Evolutionary conservation across 2,329 filamentous ascomycete genomes (phyloP).

Genomic region (Graphiopsis chlorocephala): DNA sequence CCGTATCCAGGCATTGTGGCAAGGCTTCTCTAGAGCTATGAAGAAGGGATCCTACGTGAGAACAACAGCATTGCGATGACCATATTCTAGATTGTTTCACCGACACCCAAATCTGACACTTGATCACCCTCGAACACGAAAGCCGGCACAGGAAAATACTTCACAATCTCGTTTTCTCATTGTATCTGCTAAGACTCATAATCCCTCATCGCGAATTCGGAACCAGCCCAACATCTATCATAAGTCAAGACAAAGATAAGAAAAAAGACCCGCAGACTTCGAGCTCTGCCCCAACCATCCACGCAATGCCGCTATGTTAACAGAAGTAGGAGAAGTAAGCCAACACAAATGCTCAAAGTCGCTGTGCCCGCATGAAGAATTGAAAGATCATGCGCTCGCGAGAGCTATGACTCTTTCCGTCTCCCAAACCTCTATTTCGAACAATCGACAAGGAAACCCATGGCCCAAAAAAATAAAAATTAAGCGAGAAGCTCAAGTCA

Average conservation of each 20-base stretch:
- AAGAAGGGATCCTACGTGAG: not conserved
- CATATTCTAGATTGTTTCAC: not conserved
- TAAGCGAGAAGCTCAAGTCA: not conserved
- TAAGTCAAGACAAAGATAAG: not conserved
- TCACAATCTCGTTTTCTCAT: not conserved
- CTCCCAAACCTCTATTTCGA: not conserved
- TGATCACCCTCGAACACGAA: not conserved
- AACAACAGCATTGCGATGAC: not conserved
- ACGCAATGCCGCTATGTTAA: conserved; percentile 3
- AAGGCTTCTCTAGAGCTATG: not conserved
- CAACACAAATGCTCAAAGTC: not conserved
- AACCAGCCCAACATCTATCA: conserved; percentile 2
- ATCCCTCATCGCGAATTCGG: not conserved
- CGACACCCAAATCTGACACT: not conserved
- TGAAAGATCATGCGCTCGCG: not conserved
- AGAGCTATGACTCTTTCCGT: not conserved
- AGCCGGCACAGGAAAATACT: not conserved
- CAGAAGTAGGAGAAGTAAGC: not conserved
- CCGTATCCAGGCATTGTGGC: not conserved
- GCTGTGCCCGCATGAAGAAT: not conserved
- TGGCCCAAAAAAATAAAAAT: not conserved
- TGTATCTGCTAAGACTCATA: not conserved
- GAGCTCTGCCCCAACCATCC: not conserved
- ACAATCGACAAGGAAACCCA: not conserved
- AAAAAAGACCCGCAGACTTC: not conserved